phyloP scores from a whole-genome alignment of 768 basidiomycete species.

The Leccinum arenicola region DNA sequence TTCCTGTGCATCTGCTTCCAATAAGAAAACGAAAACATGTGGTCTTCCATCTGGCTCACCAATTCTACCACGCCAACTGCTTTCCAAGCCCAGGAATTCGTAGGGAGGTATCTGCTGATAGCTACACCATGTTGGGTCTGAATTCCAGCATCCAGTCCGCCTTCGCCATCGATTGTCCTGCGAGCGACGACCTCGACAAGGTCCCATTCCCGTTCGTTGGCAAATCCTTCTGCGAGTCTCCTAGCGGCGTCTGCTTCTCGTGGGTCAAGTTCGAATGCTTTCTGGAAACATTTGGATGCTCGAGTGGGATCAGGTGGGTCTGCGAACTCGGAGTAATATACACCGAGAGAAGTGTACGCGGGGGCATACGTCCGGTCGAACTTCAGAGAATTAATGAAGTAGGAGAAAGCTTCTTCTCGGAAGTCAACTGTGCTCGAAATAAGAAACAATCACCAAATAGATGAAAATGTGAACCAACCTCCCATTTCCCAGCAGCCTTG shows the following conservation, averaged over 20 bases:
- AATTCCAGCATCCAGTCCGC: slow-evolving; percentile 63
- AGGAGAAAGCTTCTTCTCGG: slow-evolving; percentile 67
- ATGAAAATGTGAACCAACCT: slow-evolving; percentile 42
- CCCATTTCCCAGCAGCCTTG: slow-evolving; percentile 68
- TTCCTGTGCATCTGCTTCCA: slow-evolving; percentile 57
- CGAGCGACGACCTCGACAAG: slow-evolving; percentile 92
- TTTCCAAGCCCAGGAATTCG: slow-evolving; percentile 98
- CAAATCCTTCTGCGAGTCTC: slow-evolving; percentile 83
- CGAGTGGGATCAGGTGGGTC: slow-evolving; percentile 77
- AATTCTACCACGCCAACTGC: slow-evolving; percentile 89
- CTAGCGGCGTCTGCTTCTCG: slow-evolving; percentile 83
- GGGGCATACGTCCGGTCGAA: slow-evolving; percentile 76
- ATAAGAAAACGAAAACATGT: neutral
- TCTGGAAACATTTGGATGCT: slow-evolving; percentile 95
- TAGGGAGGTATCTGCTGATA: slow-evolving; percentile 57
- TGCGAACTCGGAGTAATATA: slow-evolving; percentile 75
- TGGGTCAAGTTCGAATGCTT: slow-evolving; percentile 95
- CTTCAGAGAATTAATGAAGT: slow-evolving; percentile 80
- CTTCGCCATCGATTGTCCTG: slow-evolving; percentile 91
- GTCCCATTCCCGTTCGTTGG: slow-evolving; percentile 93
- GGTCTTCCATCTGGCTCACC: slow-evolving; percentile 45
- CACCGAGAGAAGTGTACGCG: slow-evolving; percentile 89
- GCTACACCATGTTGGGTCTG: slow-evolving; percentile 39
- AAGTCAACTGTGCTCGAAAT: slow-evolving; percentile 37
- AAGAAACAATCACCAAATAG: neutral